Evolutionary conservation across 108 stramenopile genomes (phyloP), one percentile per base, ranked within the genome.

Genomic region (Pseudonitzschia multistriata): DNA sequence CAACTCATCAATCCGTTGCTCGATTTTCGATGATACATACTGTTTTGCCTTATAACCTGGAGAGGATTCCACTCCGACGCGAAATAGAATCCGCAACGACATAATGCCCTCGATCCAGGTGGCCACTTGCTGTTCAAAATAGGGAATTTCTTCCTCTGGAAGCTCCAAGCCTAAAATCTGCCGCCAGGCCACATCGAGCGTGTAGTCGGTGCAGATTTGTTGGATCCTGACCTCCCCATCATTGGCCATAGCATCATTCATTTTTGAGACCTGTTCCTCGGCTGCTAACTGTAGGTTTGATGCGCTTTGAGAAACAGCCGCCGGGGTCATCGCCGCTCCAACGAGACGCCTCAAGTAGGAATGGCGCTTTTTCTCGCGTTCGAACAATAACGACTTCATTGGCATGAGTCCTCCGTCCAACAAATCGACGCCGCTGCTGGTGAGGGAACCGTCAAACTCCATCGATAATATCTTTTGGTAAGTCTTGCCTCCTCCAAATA

Each of bases 401-500:
- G 37, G 62, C 62, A 45, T 39, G 15, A 63, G n/a, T 39, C 42
- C 62, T 17, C 25, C 25, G 6, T 39, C 42, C 40, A 39, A 14
- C 11, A 63, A 13, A 36, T 45, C 42, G 0, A 33, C 42, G 17
- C 62, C 42, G n/a, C 62, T 63, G 37, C 40, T 63, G 8, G 62
- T 28, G 5, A 63, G 5, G 0, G 39, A 25, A 8, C 42, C 62
- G n/a, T 80, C 73, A 48, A 84, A 84, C 42, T 84, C 80, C 24
- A 62, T 67, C 17, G 67, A 71, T 29, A 84, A 72, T 0, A 78
- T 69, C n/a, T 56, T 49, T 48, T 79, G 81, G 17, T 79, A 68
- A 64, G 77, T 84, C 49, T 74, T 63, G 53, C 70, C 63, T 8
- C 83, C 83, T 0, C 65, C 25, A 3, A 84, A 49, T 25, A 81